Conservation (phyloP, 768 basidiomycete genomes). For the Pisolithus sp. region DNA sequence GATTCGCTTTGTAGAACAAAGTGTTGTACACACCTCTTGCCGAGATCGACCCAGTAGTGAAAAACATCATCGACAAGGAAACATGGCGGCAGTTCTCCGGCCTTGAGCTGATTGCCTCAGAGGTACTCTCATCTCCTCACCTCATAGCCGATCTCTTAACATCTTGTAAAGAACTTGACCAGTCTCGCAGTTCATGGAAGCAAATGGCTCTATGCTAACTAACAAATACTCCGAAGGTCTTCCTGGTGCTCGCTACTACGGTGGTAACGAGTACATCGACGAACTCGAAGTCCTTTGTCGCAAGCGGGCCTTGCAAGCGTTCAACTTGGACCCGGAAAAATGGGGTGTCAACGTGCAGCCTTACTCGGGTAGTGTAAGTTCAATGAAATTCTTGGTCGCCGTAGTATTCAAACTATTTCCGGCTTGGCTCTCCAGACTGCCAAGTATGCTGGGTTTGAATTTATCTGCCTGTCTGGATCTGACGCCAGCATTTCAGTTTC, state of each 20-base stretch:
- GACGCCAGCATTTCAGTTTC: slow-evolving; percentile 51
- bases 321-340: slow-evolving; percentile 84
- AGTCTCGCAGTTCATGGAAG: slow-evolving; percentile 94
- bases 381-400: background rate
- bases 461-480: slow-evolving; percentile 5
- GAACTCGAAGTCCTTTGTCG: slow-evolving; percentile 93
- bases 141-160: slow-evolving; percentile 4
- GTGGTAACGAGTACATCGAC: slow-evolving; percentile 97
- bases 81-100: slow-evolving; percentile 98
- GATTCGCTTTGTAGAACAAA: slow-evolving; percentile 63
- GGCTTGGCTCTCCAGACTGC: slow-evolving; percentile 52
- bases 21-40: slow-evolving; percentile 81
- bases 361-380: slow-evolving; percentile 83
- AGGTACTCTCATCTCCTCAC: slow-evolving; percentile 46
- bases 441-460: slow-evolving; percentile 49
- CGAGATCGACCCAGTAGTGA: slow-evolving; percentile 90
- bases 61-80: slow-evolving; percentile 98
- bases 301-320: slow-evolving; percentile 91
- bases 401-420: slow-evolving; percentile 10
- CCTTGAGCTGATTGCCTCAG: slow-evolving; percentile 97
- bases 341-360: slow-evolving; percentile 99
- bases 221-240: slow-evolving; percentile 99
- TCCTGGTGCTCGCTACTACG: slow-evolving; percentile 94
- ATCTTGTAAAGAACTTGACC: slow-evolving; percentile 74
- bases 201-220: slow-evolving; percentile 96